phyloP scores from a whole-genome alignment of 2,329 filamentous ascomycete species.

The Claviceps capensis region DNA sequence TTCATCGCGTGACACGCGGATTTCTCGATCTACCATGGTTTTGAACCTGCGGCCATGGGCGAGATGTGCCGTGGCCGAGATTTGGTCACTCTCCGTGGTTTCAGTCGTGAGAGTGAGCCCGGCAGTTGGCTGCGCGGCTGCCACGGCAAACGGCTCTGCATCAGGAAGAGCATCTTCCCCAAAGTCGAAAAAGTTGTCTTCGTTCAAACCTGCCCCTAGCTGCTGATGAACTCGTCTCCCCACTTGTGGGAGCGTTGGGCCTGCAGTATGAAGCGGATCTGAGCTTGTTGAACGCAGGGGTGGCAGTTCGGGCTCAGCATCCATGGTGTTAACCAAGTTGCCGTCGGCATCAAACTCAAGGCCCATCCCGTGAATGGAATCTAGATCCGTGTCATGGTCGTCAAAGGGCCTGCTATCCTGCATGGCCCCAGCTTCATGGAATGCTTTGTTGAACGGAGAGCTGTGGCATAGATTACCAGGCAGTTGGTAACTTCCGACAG shows the following conservation, averaged over 20 bases:
- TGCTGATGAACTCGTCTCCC: not conserved
- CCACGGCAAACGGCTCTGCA: slow-evolving; percentile 20
- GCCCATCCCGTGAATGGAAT: slow-evolving; percentile 25
- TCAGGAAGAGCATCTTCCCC: slow-evolving; percentile 25
- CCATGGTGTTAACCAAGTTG: slow-evolving; percentile 29
- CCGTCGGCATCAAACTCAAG: slow-evolving; percentile 39
- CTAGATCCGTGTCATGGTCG: slow-evolving; percentile 26
- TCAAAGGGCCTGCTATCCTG: slow-evolving; percentile 20
- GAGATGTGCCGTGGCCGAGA: slow-evolving; percentile 10
- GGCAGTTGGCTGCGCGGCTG: slow-evolving; percentile 6
- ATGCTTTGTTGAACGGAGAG: slow-evolving; percentile 15
- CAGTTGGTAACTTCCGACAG: slow-evolving; percentile 18
- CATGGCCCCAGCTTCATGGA: slow-evolving; percentile 9
- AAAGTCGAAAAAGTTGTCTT: slow-evolving; percentile 18
- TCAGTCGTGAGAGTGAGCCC: slow-evolving; percentile 10
- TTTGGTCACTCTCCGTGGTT: slow-evolving; percentile 10
- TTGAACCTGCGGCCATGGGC: slow-evolving; percentile 14
- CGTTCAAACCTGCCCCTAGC: not conserved
- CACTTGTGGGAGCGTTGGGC: not conserved
- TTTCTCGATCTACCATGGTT: slow-evolving; percentile 18
- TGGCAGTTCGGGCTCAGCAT: slow-evolving; percentile 32
- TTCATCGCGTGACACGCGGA: slow-evolving; percentile 22
- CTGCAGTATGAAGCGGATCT: slow-evolving; percentile 2
- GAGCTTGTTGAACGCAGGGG: slow-evolving; percentile 13
- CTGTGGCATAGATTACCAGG: slow-evolving; percentile 21